Conservation (phyloP, 306 rosid genomes). For the Cicer cuneatum region DNA sequence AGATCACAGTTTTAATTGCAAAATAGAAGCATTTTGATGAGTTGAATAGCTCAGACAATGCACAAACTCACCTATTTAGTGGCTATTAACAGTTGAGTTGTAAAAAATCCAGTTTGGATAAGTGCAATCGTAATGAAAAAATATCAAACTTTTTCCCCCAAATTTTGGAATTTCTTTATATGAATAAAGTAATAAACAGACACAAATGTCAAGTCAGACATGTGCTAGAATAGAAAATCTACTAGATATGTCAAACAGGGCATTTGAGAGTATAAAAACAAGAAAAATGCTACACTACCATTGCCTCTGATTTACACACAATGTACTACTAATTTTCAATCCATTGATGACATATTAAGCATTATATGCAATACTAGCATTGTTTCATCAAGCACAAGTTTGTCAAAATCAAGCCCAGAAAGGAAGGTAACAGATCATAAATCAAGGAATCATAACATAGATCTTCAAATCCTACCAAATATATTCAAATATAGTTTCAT, state of each 20-base stretch:
- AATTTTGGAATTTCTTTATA: background rate
- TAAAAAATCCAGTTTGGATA: background rate
- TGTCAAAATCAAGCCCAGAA: background rate
- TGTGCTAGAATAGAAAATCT: background rate
- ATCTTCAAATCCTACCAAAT: background rate
- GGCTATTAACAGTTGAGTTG: background rate
- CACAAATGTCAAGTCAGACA: background rate
- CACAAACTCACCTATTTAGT: background rate
- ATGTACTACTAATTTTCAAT: background rate
- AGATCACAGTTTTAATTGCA: background rate
- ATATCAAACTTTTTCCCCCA: background rate
- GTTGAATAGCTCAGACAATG: background rate
- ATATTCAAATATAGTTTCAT: background rate
- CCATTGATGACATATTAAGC: background rate
- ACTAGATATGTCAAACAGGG: background rate
- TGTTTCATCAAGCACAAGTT: conserved; percentile 17
- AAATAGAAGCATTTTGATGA: background rate
- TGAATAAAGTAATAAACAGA: background rate
- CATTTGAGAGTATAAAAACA: conserved; percentile 3
- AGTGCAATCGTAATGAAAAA: background rate
- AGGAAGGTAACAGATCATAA: background rate
- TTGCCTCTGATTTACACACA: background rate
- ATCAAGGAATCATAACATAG: background rate
- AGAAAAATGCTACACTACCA: background rate
- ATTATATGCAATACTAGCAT: background rate